Base-by-base conservation (phyloP, 768 basidiomycete genomes). In the Tephrocybe sp. region DNA sequence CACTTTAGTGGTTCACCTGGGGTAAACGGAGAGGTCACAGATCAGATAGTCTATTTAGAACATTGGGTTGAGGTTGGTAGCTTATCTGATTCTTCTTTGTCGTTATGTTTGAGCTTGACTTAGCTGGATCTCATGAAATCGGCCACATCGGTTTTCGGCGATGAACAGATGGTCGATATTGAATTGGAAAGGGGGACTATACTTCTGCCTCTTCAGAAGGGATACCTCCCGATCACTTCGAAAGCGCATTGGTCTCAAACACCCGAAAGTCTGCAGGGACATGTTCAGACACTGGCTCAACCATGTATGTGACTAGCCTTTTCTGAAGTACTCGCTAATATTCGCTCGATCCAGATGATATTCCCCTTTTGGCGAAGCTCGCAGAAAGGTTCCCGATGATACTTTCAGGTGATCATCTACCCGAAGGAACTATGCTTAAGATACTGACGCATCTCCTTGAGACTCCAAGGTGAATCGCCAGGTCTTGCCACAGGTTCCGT, bases 51-150 rank as follows among this genome's bases (percentile, higher is more conserved):
- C 14, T 53, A 70, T 23, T 58, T 80, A 14, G 76, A 80, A 32
- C 80, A 82, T 55, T 82, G 80, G 80, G 76, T 82, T 26, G 78
- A 78, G 60, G 79, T 80, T 39, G 22, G 73, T 63, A 26, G 20
- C 8, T 11, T n/a, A n/a, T 26, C 19, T 19, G 1, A 14, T 20
- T 36, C 5, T 19, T 11, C 8, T 43, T 16, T n/a, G 7, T 20
- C 17, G 10, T 36, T 16, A 20, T 22, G 19, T 49, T 43, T 51
- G 33, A 30, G 30, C 14, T 38, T 4, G 22, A 39, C 14, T 20
- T 57, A 80, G 79, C 56, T 82, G 50, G 77, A 79, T 54, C 65
- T 68, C 26, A 53, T 72, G 13, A 68, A 69, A 50, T 64, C 58
- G 36, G 32, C 57, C 14, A 58, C 64, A 14, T 64, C 72, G 13